These are phyloP conservation scores for Ustilago sp. DNA, from an alignment of 1,284 basidiomycete genomes.

Conservation along the genomic window DNA sequence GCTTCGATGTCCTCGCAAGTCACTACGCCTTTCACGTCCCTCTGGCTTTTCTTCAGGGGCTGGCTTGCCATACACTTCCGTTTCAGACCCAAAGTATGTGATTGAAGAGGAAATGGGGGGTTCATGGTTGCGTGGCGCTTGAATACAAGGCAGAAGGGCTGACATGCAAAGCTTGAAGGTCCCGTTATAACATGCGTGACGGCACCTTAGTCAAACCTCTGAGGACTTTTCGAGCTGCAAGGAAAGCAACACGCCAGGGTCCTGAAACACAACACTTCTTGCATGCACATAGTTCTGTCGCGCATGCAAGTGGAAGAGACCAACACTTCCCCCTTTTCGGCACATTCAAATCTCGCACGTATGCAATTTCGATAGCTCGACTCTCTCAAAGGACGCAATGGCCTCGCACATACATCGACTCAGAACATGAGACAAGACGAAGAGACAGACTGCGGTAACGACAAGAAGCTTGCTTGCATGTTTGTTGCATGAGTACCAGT, in stretches of 20 bases:
- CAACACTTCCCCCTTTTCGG: constrained; percentile 10
- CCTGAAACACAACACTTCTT: constrained; percentile 27
- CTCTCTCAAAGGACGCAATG: background rate
- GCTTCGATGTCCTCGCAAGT: background rate
- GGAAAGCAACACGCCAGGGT: constrained; percentile 27
- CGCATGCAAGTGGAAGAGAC: constrained; percentile 1
- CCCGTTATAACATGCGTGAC: constrained; percentile 3
- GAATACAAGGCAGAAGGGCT: constrained; percentile 1
- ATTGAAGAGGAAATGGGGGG: background rate
- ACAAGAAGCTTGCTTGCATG: background rate
- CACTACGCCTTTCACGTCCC: background rate
- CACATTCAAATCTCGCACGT: constrained; percentile 6
- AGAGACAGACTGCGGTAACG: too few species aligned
- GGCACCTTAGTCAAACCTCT: constrained; percentile 7
- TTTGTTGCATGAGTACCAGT: constrained; percentile 8
- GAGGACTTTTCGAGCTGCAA: background rate
- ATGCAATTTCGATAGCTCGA: constrained; percentile 65
- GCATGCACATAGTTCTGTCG: background rate
- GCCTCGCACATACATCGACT: background rate
- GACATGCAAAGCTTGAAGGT: background rate
- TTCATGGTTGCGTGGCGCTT: background rate
- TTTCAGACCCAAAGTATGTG: background rate
- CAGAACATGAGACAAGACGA: background rate
- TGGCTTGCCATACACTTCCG: background rate
- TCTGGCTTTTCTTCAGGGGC: too few species aligned